Base-by-base conservation (phyloP, 2,329 filamentous ascomycete genomes). In the Orbilia oligospora region DNA sequence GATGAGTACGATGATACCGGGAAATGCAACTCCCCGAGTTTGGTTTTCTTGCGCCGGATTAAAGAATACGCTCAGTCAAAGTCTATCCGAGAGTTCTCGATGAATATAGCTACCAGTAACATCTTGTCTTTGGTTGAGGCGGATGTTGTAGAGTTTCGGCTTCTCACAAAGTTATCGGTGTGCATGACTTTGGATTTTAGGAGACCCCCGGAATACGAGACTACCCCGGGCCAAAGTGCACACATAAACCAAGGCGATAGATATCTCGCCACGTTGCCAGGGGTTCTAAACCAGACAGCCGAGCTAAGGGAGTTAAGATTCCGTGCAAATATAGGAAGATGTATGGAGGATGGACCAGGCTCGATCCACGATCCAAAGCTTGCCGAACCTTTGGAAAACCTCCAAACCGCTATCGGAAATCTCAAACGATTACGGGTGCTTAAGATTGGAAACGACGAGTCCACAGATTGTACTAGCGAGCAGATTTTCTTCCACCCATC, bases 401-500 rank as follows among this genome's bases (percentile, higher is more conserved):
- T 49, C 6, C 46, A 49, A 49, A 24, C 20, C 9, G 18, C 46
- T 1, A 2, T 49, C 14, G 9, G 12, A 9, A 24, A 9, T 20
- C 18, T 49, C 9, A 49, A 22, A 18, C 5, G 20, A n/a, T 6
- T 49, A 14, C 4, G 20, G 9, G 18, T 49, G 6, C 8, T 49
- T 24, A 24, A 22, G 10, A 24, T 49, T 14, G 46, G 46, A 4
- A 49, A 22, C 9, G 46, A 49, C 20, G 46, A 24, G 36, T 38
- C 36, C 5, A 9, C 36, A 30, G 27, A n/a, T n/a, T n/a, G n/a
- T n/a, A n/a, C n/a, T n/a, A n/a, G n/a, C n/a, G 27, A 48, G 1
- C 36, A 4, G 8, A 16, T 55, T 6, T 46, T 68, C 30, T 44
- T 68, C 20, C 65, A 68, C n/a, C 65, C 65, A 5, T 44, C 49